These are phyloP conservation scores for Ziziphus jujuba DNA, from an alignment of 306 rosid species.

Conservation along the genomic window DNA sequence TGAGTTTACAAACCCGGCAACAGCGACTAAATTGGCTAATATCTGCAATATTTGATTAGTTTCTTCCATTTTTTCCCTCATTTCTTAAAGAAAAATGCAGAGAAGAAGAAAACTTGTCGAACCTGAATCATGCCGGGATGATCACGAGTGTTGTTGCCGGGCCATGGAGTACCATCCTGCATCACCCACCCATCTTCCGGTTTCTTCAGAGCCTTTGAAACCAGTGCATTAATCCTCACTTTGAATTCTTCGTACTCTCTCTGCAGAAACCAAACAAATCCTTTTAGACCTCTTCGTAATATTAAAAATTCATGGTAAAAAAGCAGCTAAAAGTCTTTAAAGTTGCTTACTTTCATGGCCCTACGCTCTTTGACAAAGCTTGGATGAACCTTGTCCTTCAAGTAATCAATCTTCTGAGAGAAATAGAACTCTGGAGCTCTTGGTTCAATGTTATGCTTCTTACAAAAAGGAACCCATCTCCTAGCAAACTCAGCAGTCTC, in stretches of 20 bases:
- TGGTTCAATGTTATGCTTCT: conserved; percentile 72
- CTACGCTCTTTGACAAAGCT: conserved; percentile 88
- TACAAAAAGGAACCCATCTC: conserved; percentile 90
- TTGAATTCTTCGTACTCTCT: conserved; percentile 98
- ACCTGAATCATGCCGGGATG: conserved; percentile 99
- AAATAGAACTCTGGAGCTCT: conserved; percentile 93
- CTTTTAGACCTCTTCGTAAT: neutral
- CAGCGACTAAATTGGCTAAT: neutral
- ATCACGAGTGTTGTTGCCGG: conserved; percentile 81
- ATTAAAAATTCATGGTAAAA: neutral
- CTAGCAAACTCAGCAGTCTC: conserved; percentile 91
- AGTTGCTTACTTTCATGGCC: conserved; percentile 73
- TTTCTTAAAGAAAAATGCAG: neutral
- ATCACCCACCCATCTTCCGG: conserved; percentile 98
- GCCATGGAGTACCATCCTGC: conserved; percentile 98
- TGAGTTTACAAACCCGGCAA: neutral
- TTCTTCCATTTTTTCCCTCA: neutral
- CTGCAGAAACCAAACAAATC: conserved; percentile 33
- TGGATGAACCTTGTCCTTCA: conserved; percentile 85
- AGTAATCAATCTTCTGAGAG: conserved; percentile 83
- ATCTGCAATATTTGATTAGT: too few relatives aligned
- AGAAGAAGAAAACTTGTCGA: neutral
- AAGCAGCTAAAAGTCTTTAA: neutral
- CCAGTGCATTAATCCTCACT: conserved; percentile 80
- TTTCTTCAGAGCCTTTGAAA: conserved; percentile 80